Evolutionary conservation across 2,329 filamentous ascomycete species (phyloP).

Genomic region (Fusarium metavorans): DNA sequence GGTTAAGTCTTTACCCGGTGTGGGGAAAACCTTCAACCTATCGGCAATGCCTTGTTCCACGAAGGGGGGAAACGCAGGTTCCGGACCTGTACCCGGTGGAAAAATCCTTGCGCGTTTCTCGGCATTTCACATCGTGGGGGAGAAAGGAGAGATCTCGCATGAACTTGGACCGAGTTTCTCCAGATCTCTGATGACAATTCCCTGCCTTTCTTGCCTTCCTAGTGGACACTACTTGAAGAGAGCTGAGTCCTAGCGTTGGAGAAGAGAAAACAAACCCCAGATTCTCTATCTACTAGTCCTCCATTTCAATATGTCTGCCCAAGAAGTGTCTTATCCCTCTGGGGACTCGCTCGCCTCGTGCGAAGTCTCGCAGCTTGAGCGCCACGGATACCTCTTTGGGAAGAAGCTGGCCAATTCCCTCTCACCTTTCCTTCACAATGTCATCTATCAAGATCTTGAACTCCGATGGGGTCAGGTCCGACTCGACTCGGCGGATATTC

Average conservation of each 20-base stretch:
- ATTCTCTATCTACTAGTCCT: background rate
- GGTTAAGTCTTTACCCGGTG: constrained; percentile 36
- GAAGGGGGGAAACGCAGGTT: background rate
- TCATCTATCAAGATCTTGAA: constrained; percentile 64
- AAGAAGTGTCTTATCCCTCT: constrained; percentile 28
- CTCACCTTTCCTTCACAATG: constrained; percentile 66
- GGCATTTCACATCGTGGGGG: constrained; percentile 3
- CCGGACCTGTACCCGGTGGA: constrained; percentile 20
- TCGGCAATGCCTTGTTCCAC: constrained; percentile 14
- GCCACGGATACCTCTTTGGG: constrained; percentile 68
- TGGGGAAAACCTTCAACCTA: background rate
- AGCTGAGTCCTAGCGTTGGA: background rate
- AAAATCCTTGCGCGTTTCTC: constrained; percentile 27
- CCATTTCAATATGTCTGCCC: constrained; percentile 31
- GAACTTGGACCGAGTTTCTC: constrained; percentile 10
- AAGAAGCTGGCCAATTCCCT: constrained; percentile 67
- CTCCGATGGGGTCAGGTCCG: constrained; percentile 65
- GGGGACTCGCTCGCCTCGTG: constrained; percentile 40
- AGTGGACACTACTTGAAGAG: constrained; percentile 34
- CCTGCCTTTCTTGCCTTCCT: constrained; percentile 8
- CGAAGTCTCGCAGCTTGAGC: constrained; percentile 50
- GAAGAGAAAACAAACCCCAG: background rate
- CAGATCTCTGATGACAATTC: background rate
- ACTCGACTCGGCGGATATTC: constrained; percentile 64
- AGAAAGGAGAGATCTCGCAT: background rate